These are phyloP conservation scores for Sesbania bispinosa DNA, from an alignment of 306 rosid species.

Conservation along the genomic window DNA sequence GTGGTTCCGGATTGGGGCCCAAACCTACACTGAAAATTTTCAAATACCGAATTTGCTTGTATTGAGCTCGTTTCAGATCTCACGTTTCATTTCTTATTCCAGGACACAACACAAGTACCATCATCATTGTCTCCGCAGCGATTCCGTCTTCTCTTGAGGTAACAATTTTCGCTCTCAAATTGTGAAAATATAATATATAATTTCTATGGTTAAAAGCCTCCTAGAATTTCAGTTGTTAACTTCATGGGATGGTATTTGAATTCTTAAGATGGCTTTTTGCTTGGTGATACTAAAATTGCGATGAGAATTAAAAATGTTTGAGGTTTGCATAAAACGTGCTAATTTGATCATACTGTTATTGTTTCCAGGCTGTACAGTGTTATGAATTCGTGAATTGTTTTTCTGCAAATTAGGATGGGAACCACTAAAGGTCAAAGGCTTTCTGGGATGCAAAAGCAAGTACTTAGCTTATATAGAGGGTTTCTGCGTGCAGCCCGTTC, in stretches of 20 bases:
- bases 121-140: not conserved
- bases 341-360: too few species aligned
- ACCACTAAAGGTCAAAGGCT: slow-evolving; percentile 46
- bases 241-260: not conserved
- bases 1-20: too few species aligned
- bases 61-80: not conserved
- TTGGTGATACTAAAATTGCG: not conserved
- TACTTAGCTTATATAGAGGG: slow-evolving; percentile 68
- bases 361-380: too few species aligned
- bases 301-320: too few species aligned
- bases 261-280: not conserved
- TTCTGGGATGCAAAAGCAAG: slow-evolving; percentile 91
- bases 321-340: too few species aligned
- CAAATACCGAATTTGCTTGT: too few species aligned
- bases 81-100: not conserved
- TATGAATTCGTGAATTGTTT: not conserved
- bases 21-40: too few species aligned
- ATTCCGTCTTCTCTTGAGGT: not conserved
- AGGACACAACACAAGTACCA: too few species aligned
- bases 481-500: slow-evolving; percentile 77
- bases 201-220: not conserved
- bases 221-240: not conserved
- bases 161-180: not conserved
- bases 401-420: too few species aligned
- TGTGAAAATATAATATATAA: not conserved